Conservation (phyloP, 139 green algal species). For the Diplosphaera chodatii region DNA sequence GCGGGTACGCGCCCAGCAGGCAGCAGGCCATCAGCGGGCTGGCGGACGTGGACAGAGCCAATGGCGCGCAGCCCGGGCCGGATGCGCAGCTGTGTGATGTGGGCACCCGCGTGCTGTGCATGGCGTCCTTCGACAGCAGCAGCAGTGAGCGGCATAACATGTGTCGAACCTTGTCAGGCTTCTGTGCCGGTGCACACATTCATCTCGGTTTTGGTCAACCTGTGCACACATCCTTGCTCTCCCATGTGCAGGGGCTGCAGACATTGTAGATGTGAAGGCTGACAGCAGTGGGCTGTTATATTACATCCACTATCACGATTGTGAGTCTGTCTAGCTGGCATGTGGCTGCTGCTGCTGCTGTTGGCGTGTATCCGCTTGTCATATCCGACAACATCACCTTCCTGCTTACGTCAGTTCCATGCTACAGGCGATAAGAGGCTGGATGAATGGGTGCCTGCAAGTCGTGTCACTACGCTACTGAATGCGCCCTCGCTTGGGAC, state of each 20-base stretch:
- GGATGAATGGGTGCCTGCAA: constrained; percentile 74
- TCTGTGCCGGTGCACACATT: no score
- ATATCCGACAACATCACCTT: no score
- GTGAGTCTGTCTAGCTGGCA: no score
- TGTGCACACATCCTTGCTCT: no score
- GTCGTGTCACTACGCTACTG: neutral
- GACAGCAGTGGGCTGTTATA: constrained; percentile 28
- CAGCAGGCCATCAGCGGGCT: neutral
- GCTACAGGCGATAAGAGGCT: constrained; percentile 81
- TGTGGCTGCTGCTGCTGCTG: no score
- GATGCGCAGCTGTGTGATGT: constrained; percentile 9
- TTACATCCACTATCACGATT: constrained; percentile 87
- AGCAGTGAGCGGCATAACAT: neutral
- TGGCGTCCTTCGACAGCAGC: constrained; percentile 39
- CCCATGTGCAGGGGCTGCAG: constrained; percentile 36
- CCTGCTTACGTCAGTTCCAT: no score
- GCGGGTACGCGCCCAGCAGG: no score
- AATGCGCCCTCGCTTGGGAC: neutral
- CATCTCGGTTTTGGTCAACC: no score
- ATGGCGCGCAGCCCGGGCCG: neutral
- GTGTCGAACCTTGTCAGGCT: neutral
- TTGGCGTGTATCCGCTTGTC: no score
- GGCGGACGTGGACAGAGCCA: neutral
- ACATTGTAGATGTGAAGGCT: constrained; percentile 34
- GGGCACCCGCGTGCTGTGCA: constrained; percentile 27